phyloP scores from a whole-genome alignment of 2,329 filamentous ascomycete species.

The Coniella vitis region DNA sequence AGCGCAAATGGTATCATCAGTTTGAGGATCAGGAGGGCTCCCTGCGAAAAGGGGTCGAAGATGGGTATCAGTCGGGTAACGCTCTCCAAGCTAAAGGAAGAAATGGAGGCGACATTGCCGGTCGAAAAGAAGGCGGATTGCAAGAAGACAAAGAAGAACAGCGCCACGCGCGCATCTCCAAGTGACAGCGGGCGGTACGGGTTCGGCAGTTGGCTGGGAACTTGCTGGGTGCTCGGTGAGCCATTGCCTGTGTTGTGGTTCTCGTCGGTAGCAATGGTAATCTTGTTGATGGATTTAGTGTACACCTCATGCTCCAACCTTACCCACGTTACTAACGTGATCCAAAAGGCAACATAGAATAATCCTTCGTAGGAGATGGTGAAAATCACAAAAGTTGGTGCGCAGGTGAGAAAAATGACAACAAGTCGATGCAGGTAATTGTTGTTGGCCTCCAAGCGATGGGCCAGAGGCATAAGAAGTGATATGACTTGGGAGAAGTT shows the following conservation, averaged over 20 bases:
- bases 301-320: slow-evolving; percentile 79
- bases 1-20: slow-evolving; percentile 88
- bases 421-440: slow-evolving; percentile 87
- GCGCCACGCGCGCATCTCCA: slow-evolving; percentile 76
- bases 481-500: slow-evolving; percentile 52
- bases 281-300: slow-evolving; percentile 29
- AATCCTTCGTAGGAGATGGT: slow-evolving; percentile 96
- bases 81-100: slow-evolving; percentile 87
- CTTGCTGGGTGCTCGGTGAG: slow-evolving; percentile 5
- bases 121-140: slow-evolving; percentile 97
- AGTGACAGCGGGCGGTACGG: slow-evolving; percentile 62
- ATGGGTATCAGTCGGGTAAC: slow-evolving; percentile 82
- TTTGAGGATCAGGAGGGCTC: slow-evolving; percentile 79
- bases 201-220: slow-evolving; percentile 17
- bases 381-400: slow-evolving; percentile 89
- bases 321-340: slow-evolving; percentile 81
- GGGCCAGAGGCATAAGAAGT: slow-evolving; percentile 71
- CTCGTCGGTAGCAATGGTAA: slow-evolving; percentile 4
- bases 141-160: slow-evolving; percentile 92
- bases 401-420: slow-evolving; percentile 86
- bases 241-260: slow-evolving; percentile 1
- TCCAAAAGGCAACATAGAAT: slow-evolving; percentile 87
- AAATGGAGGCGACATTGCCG: slow-evolving; percentile 90
- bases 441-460: slow-evolving; percentile 70
- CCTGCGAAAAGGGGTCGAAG: slow-evolving; percentile 91